Percentiles rank a stretch among this genome's conserved stretches.
Conservation (phyloP, 208 protist species). For the Trypanosoma caninum region DNA sequence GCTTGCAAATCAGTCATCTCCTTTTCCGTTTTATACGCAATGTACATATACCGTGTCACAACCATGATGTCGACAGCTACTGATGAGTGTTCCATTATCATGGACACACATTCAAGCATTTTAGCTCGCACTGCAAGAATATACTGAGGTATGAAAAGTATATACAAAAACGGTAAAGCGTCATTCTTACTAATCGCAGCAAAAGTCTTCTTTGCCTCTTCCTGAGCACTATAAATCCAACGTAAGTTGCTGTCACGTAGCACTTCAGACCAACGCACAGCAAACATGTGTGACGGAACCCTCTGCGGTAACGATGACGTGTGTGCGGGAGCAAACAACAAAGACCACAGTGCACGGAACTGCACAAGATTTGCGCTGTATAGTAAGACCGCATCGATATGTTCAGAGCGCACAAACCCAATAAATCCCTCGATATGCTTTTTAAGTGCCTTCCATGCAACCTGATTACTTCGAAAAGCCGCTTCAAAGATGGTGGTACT, state of each 20-base stretch:
- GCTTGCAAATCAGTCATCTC: slow-evolving; percentile 49
- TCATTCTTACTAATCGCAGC: slow-evolving; percentile 38
- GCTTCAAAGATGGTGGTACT: slow-evolving; percentile 9
- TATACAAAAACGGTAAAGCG: slow-evolving; percentile 55
- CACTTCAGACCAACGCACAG: slow-evolving; percentile 54
- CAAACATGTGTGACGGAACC: slow-evolving; percentile 60
- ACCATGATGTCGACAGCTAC: slow-evolving; percentile 47
- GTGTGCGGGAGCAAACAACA: slow-evolving; percentile 58
- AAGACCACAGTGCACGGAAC: slow-evolving; percentile 58
- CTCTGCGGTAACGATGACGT: not conserved
- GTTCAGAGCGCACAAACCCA: slow-evolving; percentile 7
- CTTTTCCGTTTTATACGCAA: slow-evolving; percentile 31
- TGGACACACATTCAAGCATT: slow-evolving; percentile 52
- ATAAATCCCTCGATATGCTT: not conserved
- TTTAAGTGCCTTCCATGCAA: slow-evolving; percentile 3
- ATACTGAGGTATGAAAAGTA: slow-evolving; percentile 61
- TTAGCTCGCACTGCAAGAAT: slow-evolving; percentile 37
- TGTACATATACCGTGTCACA: slow-evolving; percentile 50
- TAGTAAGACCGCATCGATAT: slow-evolving; percentile 19
- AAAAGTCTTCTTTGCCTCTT: slow-evolving; percentile 34
- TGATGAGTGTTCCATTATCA: slow-evolving; percentile 63
- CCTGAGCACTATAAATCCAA: slow-evolving; percentile 44
- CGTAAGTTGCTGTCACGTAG: slow-evolving; percentile 30
- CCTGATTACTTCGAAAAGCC: slow-evolving; percentile 6
- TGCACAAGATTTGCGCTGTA: slow-evolving; percentile 47